Conservation (phyloP, 345 rosid species). For the Pseudoturritis turrita region DNA sequence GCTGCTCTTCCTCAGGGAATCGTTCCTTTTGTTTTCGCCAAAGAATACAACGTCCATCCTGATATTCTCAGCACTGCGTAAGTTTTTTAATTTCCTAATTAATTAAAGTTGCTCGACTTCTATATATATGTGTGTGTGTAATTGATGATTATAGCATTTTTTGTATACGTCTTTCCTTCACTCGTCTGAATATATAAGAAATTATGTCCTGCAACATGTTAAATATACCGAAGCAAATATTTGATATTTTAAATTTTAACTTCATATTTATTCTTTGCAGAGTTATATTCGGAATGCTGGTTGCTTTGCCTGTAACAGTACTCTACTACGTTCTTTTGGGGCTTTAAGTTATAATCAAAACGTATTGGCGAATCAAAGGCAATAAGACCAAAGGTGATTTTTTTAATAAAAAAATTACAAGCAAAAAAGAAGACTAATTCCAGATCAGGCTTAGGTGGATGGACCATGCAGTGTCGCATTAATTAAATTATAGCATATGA, state of each 20-base stretch:
- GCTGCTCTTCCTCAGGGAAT: constrained; percentile 75
- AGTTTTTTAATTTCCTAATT: constrained; percentile 12
- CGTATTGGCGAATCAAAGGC: constrained; percentile 14
- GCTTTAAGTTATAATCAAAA: constrained; percentile 17
- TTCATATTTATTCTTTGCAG: constrained; percentile 25
- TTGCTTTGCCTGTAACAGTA: constrained; percentile 46
- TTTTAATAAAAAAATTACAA: not conserved
- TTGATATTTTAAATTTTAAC: not conserved
- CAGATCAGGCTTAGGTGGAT: constrained; percentile 35
- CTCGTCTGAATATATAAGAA: not conserved
- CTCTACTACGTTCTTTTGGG: constrained; percentile 43
- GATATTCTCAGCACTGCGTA: constrained; percentile 72
- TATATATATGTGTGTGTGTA: not conserved
- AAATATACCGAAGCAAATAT: not conserved
- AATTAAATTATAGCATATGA: constrained; percentile 21
- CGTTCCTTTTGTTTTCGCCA: constrained; percentile 70
- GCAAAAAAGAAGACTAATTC: constrained; percentile 2
- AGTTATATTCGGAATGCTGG: constrained; percentile 47
- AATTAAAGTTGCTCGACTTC: not conserved
- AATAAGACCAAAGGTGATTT: constrained; percentile 10
- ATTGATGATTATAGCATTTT: not conserved
- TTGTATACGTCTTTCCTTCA: not conserved
- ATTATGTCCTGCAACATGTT: not conserved
- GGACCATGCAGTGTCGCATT: constrained; percentile 32
- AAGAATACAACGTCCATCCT: constrained; percentile 63